Base-by-base conservation (phyloP, 2,329 filamentous ascomycete genomes). In the Verticillium zaregamsianum region DNA sequence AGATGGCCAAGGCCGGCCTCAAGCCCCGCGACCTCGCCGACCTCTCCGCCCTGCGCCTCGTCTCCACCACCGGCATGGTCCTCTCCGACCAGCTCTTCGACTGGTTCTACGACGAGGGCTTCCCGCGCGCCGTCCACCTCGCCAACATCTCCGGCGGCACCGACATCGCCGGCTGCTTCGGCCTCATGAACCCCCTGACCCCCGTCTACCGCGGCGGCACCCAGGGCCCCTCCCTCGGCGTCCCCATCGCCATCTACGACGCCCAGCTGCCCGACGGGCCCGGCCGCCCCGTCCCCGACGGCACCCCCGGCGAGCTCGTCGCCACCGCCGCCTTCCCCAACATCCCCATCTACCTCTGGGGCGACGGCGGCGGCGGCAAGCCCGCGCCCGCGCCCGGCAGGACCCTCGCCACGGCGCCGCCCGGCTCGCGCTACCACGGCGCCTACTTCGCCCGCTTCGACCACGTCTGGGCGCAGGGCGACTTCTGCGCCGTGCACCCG, bases 21-120 rank as follows among this genome's bases (percentile, higher is more conserved):
- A 75, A 77, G 0, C 91, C 91, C 0, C 81, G 83, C 12, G 77
- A 87, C 1, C 76, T 88, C 9, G 81, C 83, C 1, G 84, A 94
- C 67, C 74, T 96, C 35, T 85, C 83, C 8, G 75, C 73, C 6
- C 77, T 96, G 31, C 77, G 78, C 32, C 73, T 80, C 3, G 90
- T 94, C 33, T 86, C 82, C 0, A 89, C 85, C 59, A 96, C 92
- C 0, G 92, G 92, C 3, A 94, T 94, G 90, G 91, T 95, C 0
- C 80, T 95, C 3, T 86, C 90, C 0, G 86, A 93, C 57, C 84
- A 89, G 45, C 78, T 92, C 37, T 94, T 93, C 70, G 87, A 92
- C 55, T 96, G 92, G 91, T 79, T 90, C 80, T 77, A 93, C 71
- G 88, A 92, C 66, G 76, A 80, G 8, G 90, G 81, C 0, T 96